These are phyloP conservation scores for Salvia hispanica DNA, from an alignment of 257 asterid genomes.

Conservation along the genomic window DNA sequence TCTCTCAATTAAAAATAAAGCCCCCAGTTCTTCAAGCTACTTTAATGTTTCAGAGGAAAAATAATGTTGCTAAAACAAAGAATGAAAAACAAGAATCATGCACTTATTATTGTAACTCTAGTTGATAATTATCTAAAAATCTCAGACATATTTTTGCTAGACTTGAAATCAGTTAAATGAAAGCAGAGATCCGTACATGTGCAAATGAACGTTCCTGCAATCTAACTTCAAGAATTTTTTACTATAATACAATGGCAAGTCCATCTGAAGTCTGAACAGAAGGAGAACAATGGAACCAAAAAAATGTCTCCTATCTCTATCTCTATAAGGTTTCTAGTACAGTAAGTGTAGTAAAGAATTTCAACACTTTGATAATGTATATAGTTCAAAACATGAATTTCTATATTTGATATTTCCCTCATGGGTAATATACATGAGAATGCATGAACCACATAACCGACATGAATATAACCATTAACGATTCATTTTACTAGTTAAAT, in stretches of 20 bases:
- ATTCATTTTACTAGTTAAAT: not conserved
- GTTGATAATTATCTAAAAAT: conserved; percentile 10
- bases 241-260: conserved; percentile 18
- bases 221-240: conserved; percentile 15
- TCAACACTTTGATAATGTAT: conserved; percentile 22
- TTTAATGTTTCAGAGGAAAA: not conserved
- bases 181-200: not conserved
- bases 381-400: conserved; percentile 20
- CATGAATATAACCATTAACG: conserved; percentile 15
- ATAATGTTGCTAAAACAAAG: not conserved
- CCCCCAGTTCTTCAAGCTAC: not conserved
- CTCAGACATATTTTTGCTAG: not conserved
- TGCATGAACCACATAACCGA: not conserved
- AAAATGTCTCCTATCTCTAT: not conserved
- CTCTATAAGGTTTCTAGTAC: conserved; percentile 18
- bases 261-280: conserved; percentile 3
- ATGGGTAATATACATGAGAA: conserved; percentile 10
- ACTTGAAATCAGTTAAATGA: no score
- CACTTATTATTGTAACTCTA: conserved; percentile 22
- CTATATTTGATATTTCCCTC: conserved; percentile 15
- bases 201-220: conserved; percentile 6
- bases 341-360: conserved; percentile 20
- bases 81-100: conserved; percentile 20
- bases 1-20: conserved; percentile 20
- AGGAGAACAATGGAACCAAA: conserved; percentile 2